Evolutionary conservation across 371 early-diverging fungal genomes (phyloP), one percentile per base, ranked within the genome.

Genomic region (Catenaria anguillulae): DNA sequence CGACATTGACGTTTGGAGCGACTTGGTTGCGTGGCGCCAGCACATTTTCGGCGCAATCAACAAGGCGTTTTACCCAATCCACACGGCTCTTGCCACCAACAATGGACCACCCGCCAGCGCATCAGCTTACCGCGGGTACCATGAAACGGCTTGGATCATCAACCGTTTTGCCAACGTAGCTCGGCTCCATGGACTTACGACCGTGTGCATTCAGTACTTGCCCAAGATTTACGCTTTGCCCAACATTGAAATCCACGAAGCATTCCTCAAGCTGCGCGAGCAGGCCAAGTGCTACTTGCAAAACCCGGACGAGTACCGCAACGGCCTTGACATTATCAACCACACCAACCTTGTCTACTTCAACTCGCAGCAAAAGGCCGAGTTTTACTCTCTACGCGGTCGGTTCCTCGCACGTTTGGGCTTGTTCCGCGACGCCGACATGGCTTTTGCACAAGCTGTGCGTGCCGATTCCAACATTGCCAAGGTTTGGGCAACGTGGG

Each of bases 121-220:
- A 12, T 86, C 86, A 66, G 93, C 96, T 0, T 97, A 91, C 71
- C 86, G 97, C 31, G 99, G 99, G 8, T 96, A 93, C 72, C 98
- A 99, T 70, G 99, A 99, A 73, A 97, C 93, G 29, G 99, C 99
- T 1, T 97, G 99, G 97, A 93, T 96, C 54, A 95, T 97, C 75
- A 99, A 99, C 67, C 85, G 96, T n/a, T 98, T 99, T 71, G 98
- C 99, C 1, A 92, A 93, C 62, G 90, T 96, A n/a, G 93, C 97
- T 5, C 80, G 99, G 26, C 90, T 92, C 65, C 97, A 98, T 65
- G 83, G 84, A n/a, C 79, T 97, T 15, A 80, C 87, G 26, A 92
- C 96, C 55, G 97, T 97, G 8, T 97, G 98, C 68, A 86, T 90
- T 63, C 86, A 84, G 59, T 87, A 88, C 37, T 76, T 98, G 50